Conservation (phyloP, 2,329 filamentous ascomycete genomes). For the Ophiostoma ulmi region DNA sequence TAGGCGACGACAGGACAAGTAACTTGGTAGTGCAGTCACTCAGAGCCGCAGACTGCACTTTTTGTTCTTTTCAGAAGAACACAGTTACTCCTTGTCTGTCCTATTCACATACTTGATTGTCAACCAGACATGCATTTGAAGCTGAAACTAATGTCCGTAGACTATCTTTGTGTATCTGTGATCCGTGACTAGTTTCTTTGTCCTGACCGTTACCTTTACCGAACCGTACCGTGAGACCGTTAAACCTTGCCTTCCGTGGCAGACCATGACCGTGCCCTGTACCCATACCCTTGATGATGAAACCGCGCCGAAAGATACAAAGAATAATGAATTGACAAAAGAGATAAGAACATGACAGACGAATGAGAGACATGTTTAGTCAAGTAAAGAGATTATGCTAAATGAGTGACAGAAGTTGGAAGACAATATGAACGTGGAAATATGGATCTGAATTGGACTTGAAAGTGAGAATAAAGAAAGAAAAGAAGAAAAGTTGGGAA, state of each 20-base stretch:
- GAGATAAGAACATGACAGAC: background rate
- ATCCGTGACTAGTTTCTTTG: background rate
- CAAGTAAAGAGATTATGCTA: background rate
- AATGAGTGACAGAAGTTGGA: background rate
- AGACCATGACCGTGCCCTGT: background rate
- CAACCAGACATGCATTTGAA: background rate
- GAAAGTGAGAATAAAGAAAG: background rate
- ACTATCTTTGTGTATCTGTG: background rate
- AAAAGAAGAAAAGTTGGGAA: background rate
- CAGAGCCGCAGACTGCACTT: no score
- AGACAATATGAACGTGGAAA: no score
- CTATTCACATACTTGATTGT: background rate
- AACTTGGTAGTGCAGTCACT: no score
- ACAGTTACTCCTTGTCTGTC: no score
- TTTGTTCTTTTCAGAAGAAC: no score
- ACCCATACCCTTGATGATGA: background rate
- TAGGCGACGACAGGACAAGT: no score
- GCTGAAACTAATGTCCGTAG: background rate
- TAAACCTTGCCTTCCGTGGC: background rate
- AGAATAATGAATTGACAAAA: background rate
- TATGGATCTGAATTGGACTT: no score
- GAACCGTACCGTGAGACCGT: constrained; percentile 3
- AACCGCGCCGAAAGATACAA: background rate
- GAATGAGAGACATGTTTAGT: background rate
- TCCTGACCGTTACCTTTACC: background rate